phyloP scores from a whole-genome alignment of 352 stramenopile genomes.

The Pythium brachiatum region DNA sequence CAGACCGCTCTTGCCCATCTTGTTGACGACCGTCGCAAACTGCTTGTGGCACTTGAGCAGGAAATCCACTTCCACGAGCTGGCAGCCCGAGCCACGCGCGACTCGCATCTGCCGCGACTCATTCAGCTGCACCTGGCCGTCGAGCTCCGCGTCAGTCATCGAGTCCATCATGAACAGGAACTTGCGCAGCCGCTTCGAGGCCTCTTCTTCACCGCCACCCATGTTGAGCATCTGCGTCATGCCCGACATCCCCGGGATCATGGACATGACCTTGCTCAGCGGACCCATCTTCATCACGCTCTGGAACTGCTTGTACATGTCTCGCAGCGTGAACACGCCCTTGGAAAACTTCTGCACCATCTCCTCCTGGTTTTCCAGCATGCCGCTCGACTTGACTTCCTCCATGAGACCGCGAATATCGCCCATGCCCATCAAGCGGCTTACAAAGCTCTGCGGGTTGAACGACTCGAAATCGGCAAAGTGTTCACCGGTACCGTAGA shows the following conservation, averaged over 20 bases:
- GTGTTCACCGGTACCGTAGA: conserved; percentile 97
- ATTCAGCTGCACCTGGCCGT: conserved; percentile 82
- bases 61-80: conserved; percentile 88
- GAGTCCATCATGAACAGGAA: conserved; percentile 99
- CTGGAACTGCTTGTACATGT: conserved; percentile 99
- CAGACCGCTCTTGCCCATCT: conserved; percentile 97
- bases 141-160: conserved; percentile 97
- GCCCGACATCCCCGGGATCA: conserved; percentile 95
- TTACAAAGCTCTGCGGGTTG: conserved; percentile 97
- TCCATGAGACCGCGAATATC: conserved; percentile 96
- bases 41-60: conserved; percentile 96
- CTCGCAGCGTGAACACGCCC: conserved; percentile 95
- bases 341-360: conserved; percentile 97
- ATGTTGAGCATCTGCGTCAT: conserved; percentile 91
- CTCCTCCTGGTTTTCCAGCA: conserved; percentile 94
- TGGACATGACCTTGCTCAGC: conserved; percentile 97
- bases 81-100: conserved; percentile 89
- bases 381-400: conserved; percentile 90
- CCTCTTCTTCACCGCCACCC: conserved; percentile 90
- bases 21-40: conserved; percentile 92
- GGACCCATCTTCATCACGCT: conserved; percentile 97
- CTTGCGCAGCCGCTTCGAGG: conserved; percentile 90
- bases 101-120: conserved; percentile 83
- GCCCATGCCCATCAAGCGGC: conserved; percentile 97
- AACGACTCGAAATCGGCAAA: conserved; percentile 99